Evolutionary conservation across 495 filamentous ascomycete species (phyloP).

Genomic region (Recurvomyces mirabilis): DNA sequence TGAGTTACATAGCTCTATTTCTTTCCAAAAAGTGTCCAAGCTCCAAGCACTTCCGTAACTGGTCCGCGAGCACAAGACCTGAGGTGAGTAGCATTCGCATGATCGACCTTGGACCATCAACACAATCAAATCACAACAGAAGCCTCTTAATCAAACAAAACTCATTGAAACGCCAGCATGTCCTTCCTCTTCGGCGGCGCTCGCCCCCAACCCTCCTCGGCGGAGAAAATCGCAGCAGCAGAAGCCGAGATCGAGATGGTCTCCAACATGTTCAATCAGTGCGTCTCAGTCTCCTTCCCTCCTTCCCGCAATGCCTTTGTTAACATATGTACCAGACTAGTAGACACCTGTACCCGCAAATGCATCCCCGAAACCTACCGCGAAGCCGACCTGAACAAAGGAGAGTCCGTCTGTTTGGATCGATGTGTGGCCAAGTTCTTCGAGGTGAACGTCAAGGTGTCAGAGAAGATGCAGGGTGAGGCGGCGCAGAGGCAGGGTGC

Average conservation of each 20-base stretch:
- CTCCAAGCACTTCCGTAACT: not conserved
- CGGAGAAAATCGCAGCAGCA: constrained; percentile 87
- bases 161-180: constrained; percentile 46
- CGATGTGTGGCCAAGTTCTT: constrained; percentile 96
- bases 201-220: constrained; percentile 75
- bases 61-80: too few relatives aligned
- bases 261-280: constrained; percentile 95
- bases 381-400: constrained; percentile 93
- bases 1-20: too few relatives aligned
- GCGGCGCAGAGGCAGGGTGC: constrained; percentile 40
- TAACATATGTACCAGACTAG: constrained; percentile 45
- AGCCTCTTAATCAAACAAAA: not conserved
- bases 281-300: constrained; percentile 13
- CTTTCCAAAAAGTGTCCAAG: not conserved
- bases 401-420: constrained; percentile 94
- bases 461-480: constrained; percentile 66
- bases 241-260: constrained; percentile 92
- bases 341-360: constrained; percentile 80
- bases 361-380: constrained; percentile 85
- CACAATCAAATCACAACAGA: too few relatives aligned
- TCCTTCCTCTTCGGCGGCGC: constrained; percentile 81
- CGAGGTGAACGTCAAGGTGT: constrained; percentile 88
- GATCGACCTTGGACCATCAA: too few relatives aligned
- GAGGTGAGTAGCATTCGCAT: too few relatives aligned
- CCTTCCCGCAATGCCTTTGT: constrained; percentile 1